Evolutionary conservation across 257 asterid genomes (phyloP), one percentile per base, ranked within the genome.

Genomic region (Przewalskia tangutica): DNA sequence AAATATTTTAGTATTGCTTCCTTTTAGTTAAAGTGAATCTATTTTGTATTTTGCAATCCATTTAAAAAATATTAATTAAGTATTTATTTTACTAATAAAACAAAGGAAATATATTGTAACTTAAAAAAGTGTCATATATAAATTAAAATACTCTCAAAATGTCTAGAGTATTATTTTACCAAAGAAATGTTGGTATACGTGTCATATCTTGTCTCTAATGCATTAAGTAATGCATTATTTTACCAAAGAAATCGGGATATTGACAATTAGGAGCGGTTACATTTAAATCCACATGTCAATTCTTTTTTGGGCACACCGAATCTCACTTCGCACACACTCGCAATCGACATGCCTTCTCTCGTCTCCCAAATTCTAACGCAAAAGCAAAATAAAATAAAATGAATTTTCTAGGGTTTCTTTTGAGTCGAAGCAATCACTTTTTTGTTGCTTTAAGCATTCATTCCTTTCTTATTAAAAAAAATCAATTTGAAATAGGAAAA

Each of bases 251-350:
- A 44, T 56, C 60, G 60, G 71, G 77, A 67, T 5, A 59, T 64
- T 62, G 85, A 71, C 89, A 82, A 87, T 84, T 86, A 78, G 34
- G 70, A 27, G 63, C 85, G 84, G 89, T 7, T 71, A 46, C 6
- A 46, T 6, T 71, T 17, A n/a, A 23, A 17, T 70, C 77, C 55
- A 70, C 77, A 38, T 18, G 56, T 38, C 11, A 9, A 44, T 50
- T 20, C n/a, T n/a, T 18, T 46, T 50, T 75, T 2, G 80, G 80
- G 8, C 63, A 63, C 80, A 75, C 80, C 50, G 10, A 75, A 75
- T 75, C 80, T 75, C 80, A 75, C 44, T 48, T 23, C 1, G 79
- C 79, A 48, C 3, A 64, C 58, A 46, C 23, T 50, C 46, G 46
- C 27, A 75, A 75, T 75, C 80, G 80, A 75, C 62, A 46, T 46